These are phyloP conservation scores for Ganoderma lingzhi DNA, from an alignment of 1,284 basidiomycete species.

Conservation along the genomic window DNA sequence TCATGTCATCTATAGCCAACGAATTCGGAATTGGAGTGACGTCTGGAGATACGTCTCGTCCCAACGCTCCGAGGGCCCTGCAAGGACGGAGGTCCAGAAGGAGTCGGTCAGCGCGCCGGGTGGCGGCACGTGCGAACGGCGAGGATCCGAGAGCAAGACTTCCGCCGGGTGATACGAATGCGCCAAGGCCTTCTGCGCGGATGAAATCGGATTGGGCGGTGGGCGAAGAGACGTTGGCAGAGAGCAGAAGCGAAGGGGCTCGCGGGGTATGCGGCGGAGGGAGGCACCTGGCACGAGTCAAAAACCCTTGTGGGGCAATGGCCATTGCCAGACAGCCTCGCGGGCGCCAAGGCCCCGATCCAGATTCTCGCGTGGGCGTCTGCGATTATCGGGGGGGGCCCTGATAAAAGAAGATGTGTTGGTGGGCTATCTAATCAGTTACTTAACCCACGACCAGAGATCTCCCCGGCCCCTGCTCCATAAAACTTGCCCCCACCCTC, in stretches of 20 bases:
- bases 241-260: neutral
- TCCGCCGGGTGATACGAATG: neutral
- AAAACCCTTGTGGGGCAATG: neutral
- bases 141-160: neutral
- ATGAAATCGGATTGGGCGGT: neutral
- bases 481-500: slow-evolving; percentile 27
- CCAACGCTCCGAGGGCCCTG: slow-evolving; percentile 5
- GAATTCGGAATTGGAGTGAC: slow-evolving; percentile 32
- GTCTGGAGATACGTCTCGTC: slow-evolving; percentile 21
- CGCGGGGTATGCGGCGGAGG: neutral
- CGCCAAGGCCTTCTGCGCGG: slow-evolving; percentile 6
- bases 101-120: slow-evolving; percentile 1
- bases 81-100: slow-evolving; percentile 5
- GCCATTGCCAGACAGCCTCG: neutral
- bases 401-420: slow-evolving; percentile 32
- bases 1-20: slow-evolving; percentile 20
- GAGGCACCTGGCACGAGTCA: neutral
- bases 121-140: neutral
- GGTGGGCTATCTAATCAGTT: slow-evolving; percentile 44
- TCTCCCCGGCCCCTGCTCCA: slow-evolving; percentile 24
- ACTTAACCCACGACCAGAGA: slow-evolving; percentile 36
- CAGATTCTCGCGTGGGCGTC: slow-evolving; percentile 26
- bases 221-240: neutral
- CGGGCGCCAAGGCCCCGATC: slow-evolving; percentile 15
- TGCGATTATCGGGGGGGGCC: slow-evolving; percentile 25